phyloP scores from a whole-genome alignment of 2,329 filamentous ascomycete genomes.

The Fusarium udum region DNA sequence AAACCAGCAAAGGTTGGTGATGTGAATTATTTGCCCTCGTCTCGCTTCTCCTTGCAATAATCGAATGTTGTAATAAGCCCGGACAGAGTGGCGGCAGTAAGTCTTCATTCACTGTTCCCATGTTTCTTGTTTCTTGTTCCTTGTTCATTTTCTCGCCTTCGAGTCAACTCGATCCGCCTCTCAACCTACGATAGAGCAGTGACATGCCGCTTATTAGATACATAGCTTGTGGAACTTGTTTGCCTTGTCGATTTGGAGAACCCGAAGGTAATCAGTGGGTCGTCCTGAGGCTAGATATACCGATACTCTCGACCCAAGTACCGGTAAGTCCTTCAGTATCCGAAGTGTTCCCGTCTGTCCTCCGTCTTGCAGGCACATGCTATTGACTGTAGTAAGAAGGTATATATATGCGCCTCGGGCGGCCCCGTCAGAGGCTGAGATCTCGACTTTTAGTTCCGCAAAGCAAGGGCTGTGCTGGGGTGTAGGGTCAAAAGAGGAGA shows the following conservation, averaged over 20 bases:
- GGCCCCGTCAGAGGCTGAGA: constrained; percentile 6
- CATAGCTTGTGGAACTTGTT: constrained; percentile 31
- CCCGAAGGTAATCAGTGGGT: constrained; percentile 16
- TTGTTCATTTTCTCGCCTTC: constrained; percentile 5
- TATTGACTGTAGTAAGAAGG: not conserved
- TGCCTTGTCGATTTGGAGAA: constrained; percentile 25
- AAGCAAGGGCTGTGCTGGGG: constrained; percentile 2
- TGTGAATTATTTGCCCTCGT: not conserved
- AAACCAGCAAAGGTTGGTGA: not conserved
- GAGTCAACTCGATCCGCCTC: constrained; percentile 15
- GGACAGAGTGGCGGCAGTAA: constrained; percentile 2
- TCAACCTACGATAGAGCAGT: constrained; percentile 31
- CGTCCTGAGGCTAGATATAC: constrained; percentile 4
- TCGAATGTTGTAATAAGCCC: constrained; percentile 1
- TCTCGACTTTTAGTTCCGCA: not conserved
- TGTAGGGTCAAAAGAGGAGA: not conserved
- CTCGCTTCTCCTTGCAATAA: not conserved
- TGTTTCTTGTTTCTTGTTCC: constrained; percentile 12
- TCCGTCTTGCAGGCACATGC: not conserved
- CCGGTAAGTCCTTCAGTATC: not conserved
- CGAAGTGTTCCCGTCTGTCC: constrained; percentile 13
- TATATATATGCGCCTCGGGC: not conserved
- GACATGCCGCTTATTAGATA: constrained; percentile 26
- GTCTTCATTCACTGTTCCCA: not conserved
- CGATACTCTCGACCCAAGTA: constrained; percentile 18